phyloP scores from a whole-genome alignment of 129 eudicot species.

The Calendula officinalis region DNA sequence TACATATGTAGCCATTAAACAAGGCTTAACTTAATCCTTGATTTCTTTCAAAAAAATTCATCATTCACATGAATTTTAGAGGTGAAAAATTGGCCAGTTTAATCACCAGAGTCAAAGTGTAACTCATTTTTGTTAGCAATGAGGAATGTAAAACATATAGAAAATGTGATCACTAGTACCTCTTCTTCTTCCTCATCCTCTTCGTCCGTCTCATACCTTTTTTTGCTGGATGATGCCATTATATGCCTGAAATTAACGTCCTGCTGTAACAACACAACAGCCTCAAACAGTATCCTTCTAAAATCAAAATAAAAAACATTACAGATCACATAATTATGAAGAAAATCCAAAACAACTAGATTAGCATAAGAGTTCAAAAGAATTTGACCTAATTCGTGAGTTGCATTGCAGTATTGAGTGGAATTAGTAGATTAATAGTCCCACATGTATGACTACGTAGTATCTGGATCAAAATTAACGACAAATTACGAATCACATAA shows the following conservation, averaged over 20 bases:
- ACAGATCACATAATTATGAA: neutral
- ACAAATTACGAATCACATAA: neutral
- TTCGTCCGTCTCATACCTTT: conserved; percentile 24
- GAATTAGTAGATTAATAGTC: neutral
- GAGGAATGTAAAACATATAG: neutral
- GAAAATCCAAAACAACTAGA: conserved; percentile 1
- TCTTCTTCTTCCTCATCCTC: conserved; percentile 42
- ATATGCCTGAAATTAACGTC: conserved; percentile 15
- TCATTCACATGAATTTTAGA: neutral
- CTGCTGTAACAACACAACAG: conserved; percentile 14
- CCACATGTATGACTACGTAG: too few species aligned
- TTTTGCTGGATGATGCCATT: conserved; percentile 51
- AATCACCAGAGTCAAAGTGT: neutral
- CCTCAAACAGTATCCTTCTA: conserved; percentile 5
- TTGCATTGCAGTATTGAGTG: neutral
- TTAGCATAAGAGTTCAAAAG: neutral
- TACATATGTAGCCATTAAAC: neutral
- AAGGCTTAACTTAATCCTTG: neutral
- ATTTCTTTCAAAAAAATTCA: too few species aligned
- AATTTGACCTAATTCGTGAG: conserved; percentile 23
- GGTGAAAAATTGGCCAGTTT: conserved; percentile 8
- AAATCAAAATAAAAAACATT: neutral
- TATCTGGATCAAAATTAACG: too few species aligned
- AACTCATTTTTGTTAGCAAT: neutral
- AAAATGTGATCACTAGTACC: conserved; percentile 19